phyloP scores from a whole-genome alignment of 352 stramenopile species.

The Pythium sp. region DNA sequence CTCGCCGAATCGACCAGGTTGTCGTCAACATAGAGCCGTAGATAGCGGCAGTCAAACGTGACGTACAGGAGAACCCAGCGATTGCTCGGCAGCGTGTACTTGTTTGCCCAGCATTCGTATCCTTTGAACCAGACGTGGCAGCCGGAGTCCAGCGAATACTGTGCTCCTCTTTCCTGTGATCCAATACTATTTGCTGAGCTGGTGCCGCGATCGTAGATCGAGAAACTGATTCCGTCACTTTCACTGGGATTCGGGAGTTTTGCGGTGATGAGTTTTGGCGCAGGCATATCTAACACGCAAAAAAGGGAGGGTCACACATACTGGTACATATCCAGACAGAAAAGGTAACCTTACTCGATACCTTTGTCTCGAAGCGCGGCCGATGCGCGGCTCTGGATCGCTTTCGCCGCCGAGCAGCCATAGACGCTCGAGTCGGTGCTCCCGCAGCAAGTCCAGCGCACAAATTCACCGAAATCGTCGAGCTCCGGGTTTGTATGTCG shows the following conservation, averaged over 20 bases:
- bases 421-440: constrained; percentile 51
- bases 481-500: constrained; percentile 53
- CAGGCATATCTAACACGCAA: constrained; percentile 13
- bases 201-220: constrained; percentile 51
- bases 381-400: not conserved
- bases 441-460: constrained; percentile 62
- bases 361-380: not conserved
- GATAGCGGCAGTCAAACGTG: constrained; percentile 46
- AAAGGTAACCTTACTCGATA: not conserved
- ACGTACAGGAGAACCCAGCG: constrained; percentile 47
- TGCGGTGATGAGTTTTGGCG: constrained; percentile 42
- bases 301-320: constrained; percentile 7
- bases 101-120: constrained; percentile 47
- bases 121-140: constrained; percentile 43
- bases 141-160: constrained; percentile 23
- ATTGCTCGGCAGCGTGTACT: constrained; percentile 48
- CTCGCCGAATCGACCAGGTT: constrained; percentile 45
- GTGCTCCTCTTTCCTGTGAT: constrained; percentile 4
- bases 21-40: constrained; percentile 46
- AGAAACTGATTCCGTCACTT: constrained; percentile 28
- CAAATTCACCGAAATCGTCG: constrained; percentile 54
- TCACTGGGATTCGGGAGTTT: constrained; percentile 26
- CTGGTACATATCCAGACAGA: not conserved
- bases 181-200: constrained; percentile 9
- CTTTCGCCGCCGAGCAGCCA: constrained; percentile 35